phyloP scores from a whole-genome alignment of 192 early-diverging fungal species.

The Umbelopsis vinacea region DNA sequence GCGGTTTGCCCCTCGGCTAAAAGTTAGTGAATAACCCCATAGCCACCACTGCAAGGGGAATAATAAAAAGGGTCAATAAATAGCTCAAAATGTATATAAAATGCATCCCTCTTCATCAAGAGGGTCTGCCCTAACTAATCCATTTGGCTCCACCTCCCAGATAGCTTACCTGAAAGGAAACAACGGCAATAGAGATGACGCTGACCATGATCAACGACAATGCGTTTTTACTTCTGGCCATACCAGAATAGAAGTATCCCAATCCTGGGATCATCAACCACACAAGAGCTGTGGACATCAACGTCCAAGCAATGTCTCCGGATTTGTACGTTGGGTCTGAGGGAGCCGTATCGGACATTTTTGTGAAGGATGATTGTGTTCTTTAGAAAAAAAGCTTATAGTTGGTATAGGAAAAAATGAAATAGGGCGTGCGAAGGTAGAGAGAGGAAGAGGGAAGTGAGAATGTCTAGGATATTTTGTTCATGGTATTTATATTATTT shows the following conservation, averaged over 20 bases:
- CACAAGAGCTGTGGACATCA: constrained; percentile 63
- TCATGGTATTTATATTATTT: background rate
- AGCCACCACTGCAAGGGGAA: constrained; percentile 73
- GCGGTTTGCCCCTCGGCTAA: constrained; percentile 69
- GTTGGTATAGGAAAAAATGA: constrained; percentile 21
- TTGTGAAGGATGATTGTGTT: background rate
- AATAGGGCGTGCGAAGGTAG: constrained; percentile 35
- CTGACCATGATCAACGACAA: constrained; percentile 66
- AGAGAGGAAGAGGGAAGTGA: background rate
- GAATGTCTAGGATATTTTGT: background rate
- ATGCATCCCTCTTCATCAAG: background rate
- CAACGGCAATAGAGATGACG: constrained; percentile 62
- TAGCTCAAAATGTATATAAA: background rate
- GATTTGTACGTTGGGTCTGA: constrained; percentile 35
- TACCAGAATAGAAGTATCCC: constrained; percentile 71
- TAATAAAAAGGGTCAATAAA: background rate
- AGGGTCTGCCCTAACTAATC: background rate
- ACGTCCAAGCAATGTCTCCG: constrained; percentile 64
- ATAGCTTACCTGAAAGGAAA: constrained; percentile 51
- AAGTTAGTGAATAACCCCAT: constrained; percentile 88
- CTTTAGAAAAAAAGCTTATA: background rate
- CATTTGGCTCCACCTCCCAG: constrained; percentile 42
- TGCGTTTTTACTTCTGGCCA: constrained; percentile 69
- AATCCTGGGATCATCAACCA: constrained; percentile 68
- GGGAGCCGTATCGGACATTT: constrained; percentile 15